A percentile compares a stretch with the other conserved stretches of the same genome.
phyloP scores from a whole-genome alignment of 768 basidiomycete species.

The Austroboletus festivus region DNA sequence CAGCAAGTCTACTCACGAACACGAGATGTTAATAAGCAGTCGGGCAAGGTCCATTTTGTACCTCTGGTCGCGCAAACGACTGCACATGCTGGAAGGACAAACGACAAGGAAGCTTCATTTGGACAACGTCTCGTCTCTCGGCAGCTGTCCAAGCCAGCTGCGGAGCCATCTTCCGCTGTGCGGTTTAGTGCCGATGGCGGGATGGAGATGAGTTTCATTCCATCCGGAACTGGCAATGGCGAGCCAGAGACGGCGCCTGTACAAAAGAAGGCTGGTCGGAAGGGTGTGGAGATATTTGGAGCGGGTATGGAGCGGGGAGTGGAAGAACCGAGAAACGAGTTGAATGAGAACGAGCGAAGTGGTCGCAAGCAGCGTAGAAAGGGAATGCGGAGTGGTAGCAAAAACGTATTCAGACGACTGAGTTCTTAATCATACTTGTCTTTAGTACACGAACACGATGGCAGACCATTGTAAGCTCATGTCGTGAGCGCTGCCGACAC shows the following conservation, averaged over 20 bases:
- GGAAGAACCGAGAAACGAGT: slow-evolving; percentile 41
- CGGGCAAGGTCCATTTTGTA: slow-evolving; percentile 58
- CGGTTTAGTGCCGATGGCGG: slow-evolving; percentile 50
- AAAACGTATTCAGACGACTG: slow-evolving; percentile 64
- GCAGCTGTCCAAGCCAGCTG: slow-evolving; percentile 9
- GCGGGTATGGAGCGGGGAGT: slow-evolving; percentile 86
- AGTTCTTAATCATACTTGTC: slow-evolving; percentile 12
- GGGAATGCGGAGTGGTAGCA: slow-evolving; percentile 85
- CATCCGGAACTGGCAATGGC: slow-evolving; percentile 36
- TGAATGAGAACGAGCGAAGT: slow-evolving; percentile 64
- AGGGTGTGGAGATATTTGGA: slow-evolving; percentile 77
- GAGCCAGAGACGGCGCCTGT: slow-evolving; percentile 6
- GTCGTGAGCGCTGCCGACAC: too few species aligned
- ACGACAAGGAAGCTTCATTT: slow-evolving; percentile 59
- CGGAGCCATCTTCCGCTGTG: slow-evolving; percentile 14
- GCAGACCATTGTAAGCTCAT: too few species aligned
- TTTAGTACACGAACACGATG: too few species aligned
- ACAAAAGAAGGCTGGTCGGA: slow-evolving; percentile 39
- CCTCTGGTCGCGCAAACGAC: slow-evolving; percentile 52
- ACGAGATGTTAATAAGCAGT: slow-evolving; percentile 40
- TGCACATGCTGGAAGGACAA: slow-evolving; percentile 25
- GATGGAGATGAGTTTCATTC: slow-evolving; percentile 84
- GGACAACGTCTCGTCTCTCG: slow-evolving; percentile 58
- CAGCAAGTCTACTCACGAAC: slow-evolving; percentile 45
- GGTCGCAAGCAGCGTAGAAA: slow-evolving; percentile 80